A percentile compares a stretch with the other conserved stretches of the same genome.
Evolutionary conservation across 31 red algal species (phyloP).

Genomic region (Endocladia muricata): DNA sequence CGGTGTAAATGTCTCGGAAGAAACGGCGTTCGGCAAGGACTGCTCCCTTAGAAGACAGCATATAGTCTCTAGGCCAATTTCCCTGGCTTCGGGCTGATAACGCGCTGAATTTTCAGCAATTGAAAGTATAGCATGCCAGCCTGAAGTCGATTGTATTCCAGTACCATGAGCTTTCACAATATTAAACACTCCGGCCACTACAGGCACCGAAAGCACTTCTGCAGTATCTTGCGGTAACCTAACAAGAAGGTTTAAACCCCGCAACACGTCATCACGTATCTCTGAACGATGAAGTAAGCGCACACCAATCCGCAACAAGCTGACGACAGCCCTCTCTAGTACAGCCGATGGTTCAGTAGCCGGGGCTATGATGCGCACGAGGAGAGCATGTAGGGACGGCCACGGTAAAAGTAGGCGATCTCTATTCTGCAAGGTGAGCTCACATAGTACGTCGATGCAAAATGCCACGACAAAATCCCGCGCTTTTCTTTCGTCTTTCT

Average conservation of each 20-base stretch:
- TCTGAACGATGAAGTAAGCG: slow-evolving; percentile 61
- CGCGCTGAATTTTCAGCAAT: slow-evolving; percentile 60
- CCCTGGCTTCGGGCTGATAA: slow-evolving; percentile 45
- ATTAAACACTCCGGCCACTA: slow-evolving; percentile 73
- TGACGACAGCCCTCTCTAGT: slow-evolving; percentile 84
- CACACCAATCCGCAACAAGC: slow-evolving; percentile 71
- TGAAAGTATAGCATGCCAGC: slow-evolving; percentile 70
- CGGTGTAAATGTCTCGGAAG: slow-evolving; percentile 77
- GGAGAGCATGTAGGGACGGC: slow-evolving; percentile 70
- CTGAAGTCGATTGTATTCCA: slow-evolving; percentile 63
- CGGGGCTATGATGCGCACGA: slow-evolving; percentile 55
- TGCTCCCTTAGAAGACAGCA: slow-evolving; percentile 55
- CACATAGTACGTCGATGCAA: slow-evolving; percentile 73
- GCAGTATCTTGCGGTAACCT: slow-evolving; percentile 58
- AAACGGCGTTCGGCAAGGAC: slow-evolving; percentile 39
- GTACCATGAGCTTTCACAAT: slow-evolving; percentile 66
- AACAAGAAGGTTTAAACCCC: slow-evolving; percentile 76
- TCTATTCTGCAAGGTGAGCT: slow-evolving; percentile 78
- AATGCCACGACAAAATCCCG: slow-evolving; percentile 70
- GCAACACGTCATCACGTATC: slow-evolving; percentile 69
- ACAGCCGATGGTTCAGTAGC: slow-evolving; percentile 49
- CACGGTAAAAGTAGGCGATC: slow-evolving; percentile 76
- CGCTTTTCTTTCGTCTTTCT: slow-evolving; percentile 65
- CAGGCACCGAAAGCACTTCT: slow-evolving; percentile 50
- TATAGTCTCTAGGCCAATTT: slow-evolving; percentile 61